These are phyloP conservation scores for Solanum lycopersicoides DNA, from an alignment of 257 asterid genomes.

Conservation along the genomic window DNA sequence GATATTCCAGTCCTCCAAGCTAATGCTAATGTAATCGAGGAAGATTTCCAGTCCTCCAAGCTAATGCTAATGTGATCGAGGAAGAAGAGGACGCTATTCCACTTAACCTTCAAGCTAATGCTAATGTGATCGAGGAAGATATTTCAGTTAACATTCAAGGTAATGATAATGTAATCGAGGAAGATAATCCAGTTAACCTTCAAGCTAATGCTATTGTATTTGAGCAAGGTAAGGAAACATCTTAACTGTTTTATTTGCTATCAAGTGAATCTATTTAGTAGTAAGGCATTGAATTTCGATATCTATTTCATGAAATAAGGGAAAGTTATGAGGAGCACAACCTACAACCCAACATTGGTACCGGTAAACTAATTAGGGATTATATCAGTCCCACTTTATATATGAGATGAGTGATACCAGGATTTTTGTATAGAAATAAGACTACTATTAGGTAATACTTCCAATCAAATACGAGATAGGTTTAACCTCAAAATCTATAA, in stretches of 20 bases:
- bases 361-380: not conserved
- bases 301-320: not conserved
- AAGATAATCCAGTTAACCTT: not conserved
- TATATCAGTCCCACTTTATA: not conserved
- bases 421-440: not conserved
- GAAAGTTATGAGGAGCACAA: not conserved
- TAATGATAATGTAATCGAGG: no score
- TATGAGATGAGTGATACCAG: not conserved
- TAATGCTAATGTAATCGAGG: no score
- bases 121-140: not conserved
- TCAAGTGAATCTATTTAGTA: not conserved
- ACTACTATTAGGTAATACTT: no score
- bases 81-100: no score
- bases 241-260: not conserved
- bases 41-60: no score
- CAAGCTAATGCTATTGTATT: not conserved
- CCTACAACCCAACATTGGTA: not conserved
- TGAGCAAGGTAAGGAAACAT: not conserved
- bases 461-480: not conserved
- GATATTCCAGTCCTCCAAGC: no score
- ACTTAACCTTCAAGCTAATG: no score
- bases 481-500: not conserved
- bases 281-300: not conserved
- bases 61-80: no score
- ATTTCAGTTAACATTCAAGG: not conserved